These are phyloP conservation scores for Tephrocybe sp. DNA, from an alignment of 768 basidiomycete species.

Conservation along the genomic window DNA sequence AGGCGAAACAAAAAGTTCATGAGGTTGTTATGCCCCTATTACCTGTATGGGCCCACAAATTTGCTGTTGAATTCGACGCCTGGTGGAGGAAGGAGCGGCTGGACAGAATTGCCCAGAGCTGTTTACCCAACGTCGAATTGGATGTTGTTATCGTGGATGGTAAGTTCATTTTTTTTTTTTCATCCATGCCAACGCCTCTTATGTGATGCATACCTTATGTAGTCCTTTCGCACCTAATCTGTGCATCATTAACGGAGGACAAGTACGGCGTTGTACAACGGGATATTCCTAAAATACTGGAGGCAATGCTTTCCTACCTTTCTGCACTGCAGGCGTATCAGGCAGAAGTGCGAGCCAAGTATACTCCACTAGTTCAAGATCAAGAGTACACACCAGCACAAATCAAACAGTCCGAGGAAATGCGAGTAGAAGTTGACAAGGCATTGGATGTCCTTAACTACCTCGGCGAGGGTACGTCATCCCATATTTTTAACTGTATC, in stretches of 20 bases:
- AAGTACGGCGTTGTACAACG: conserved; percentile 80
- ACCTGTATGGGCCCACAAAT: conserved; percentile 3
- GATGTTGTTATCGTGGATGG: conserved; percentile 64
- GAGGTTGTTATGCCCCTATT: background rate
- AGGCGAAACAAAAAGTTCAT: background rate
- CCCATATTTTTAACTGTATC: background rate
- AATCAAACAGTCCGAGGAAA: conserved; percentile 32
- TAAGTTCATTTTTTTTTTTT: conserved; percentile 24
- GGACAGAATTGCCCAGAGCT: background rate
- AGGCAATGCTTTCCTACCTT: conserved; percentile 70
- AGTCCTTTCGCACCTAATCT: conserved; percentile 69
- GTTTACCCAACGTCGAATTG: conserved; percentile 42
- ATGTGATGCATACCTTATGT: conserved; percentile 1
- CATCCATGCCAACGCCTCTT: background rate
- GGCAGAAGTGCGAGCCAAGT: conserved; percentile 42
- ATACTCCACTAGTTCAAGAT: conserved; percentile 35
- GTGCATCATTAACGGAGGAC: conserved; percentile 77
- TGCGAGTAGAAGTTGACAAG: conserved; percentile 48
- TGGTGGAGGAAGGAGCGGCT: conserved; percentile 64
- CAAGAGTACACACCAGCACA: conserved; percentile 31
- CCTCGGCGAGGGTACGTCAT: conserved; percentile 55
- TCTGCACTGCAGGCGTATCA: conserved; percentile 65
- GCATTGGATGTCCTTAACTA: conserved; percentile 53
- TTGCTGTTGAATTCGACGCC: conserved; percentile 2
- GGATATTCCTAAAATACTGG: conserved; percentile 79